Evolutionary conservation across 2,329 filamentous ascomycete genomes (phyloP).

Genomic region (Domatiomyces globalis): DNA sequence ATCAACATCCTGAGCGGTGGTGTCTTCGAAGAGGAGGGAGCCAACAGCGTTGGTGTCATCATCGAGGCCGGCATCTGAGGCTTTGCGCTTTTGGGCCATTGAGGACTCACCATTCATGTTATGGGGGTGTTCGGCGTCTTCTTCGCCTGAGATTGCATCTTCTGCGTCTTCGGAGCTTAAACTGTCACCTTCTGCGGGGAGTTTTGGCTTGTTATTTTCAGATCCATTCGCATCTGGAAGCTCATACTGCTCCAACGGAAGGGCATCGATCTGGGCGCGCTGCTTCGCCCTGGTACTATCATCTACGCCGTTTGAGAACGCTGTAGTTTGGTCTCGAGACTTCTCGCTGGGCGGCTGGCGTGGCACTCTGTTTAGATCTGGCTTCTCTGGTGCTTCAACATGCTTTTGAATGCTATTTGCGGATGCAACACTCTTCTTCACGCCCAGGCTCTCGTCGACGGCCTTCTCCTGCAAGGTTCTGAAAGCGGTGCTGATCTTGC

Average conservation of each 20-base stretch:
- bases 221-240: constrained; percentile 12
- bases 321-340: constrained; percentile 49
- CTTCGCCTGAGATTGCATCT: constrained; percentile 38
- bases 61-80: constrained; percentile 36
- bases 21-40: constrained; percentile 64
- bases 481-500: constrained; percentile 74
- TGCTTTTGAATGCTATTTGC: background rate
- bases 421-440: constrained; percentile 36
- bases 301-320: constrained; percentile 26
- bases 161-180: constrained; percentile 35
- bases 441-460: constrained; percentile 52
- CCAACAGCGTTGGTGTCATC: constrained; percentile 51
- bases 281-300: constrained; percentile 55
- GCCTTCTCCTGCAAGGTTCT: constrained; percentile 59
- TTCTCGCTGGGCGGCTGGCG: constrained; percentile 51
- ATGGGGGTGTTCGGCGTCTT: background rate
- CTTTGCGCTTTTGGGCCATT: constrained; percentile 45
- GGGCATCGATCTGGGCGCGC: constrained; percentile 72
- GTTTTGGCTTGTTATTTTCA: background rate
- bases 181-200: background rate
- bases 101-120: background rate
- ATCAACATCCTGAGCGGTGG: constrained; percentile 28
- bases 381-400: constrained; percentile 2
- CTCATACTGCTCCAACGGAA: constrained; percentile 64
- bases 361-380: constrained; percentile 35